A percentile compares a stretch with the other conserved stretches of the same genome.
These are phyloP conservation scores for Fusarium liriodendri DNA, from an alignment of 2,329 filamentous ascomycete genomes.

Conservation along the genomic window DNA sequence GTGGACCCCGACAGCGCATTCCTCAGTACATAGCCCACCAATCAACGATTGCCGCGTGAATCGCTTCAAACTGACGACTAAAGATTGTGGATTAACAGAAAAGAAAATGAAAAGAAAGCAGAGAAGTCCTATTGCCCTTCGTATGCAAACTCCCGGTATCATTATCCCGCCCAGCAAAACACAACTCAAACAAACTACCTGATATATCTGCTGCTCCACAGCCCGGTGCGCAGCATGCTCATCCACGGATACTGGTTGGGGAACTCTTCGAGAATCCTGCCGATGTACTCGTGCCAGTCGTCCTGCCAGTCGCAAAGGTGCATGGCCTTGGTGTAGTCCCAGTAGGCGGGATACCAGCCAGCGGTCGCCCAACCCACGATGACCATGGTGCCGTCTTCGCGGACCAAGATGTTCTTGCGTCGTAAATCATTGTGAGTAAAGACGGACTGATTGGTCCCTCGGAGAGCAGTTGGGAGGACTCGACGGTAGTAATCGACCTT, in stretches of 20 bases:
- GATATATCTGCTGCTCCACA: neutral
- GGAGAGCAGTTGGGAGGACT: conserved; percentile 2
- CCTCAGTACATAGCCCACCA: neutral
- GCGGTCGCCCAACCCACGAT: conserved; percentile 23
- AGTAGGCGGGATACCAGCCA: conserved; percentile 24
- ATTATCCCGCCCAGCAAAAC: neutral
- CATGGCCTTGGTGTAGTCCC: conserved; percentile 17
- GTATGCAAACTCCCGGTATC: neutral
- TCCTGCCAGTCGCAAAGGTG: conserved; percentile 1
- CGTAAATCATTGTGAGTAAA: conserved; percentile 28
- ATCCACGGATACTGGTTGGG: conserved; percentile 1
- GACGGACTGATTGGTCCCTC: neutral
- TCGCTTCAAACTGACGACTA: neutral
- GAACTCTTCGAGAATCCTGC: neutral
- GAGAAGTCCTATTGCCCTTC: neutral
- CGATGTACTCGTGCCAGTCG: conserved; percentile 16
- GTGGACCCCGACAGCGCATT: neutral
- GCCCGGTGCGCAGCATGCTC: neutral
- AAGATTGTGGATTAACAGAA: neutral
- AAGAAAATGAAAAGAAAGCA: neutral
- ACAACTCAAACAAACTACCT: neutral
- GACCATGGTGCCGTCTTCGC: neutral
- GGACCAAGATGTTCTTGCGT: conserved; percentile 24
- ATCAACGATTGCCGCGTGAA: neutral
- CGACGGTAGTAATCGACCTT: conserved; percentile 3